Evolutionary conservation across 768 basidiomycete genomes (phyloP).

Genomic region (Cubamyces lactineus): DNA sequence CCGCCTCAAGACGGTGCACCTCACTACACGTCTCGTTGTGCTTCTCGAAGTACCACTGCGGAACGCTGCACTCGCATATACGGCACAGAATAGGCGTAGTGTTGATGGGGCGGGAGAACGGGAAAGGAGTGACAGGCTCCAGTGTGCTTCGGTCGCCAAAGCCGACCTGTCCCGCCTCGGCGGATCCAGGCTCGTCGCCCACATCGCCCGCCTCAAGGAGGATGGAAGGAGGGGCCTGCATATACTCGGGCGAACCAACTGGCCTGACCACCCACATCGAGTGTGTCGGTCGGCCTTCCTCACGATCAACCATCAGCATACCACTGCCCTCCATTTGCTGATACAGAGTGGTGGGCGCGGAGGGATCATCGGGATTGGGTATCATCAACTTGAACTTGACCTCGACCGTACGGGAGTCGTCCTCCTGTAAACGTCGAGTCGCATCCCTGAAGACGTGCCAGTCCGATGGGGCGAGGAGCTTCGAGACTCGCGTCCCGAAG

Average conservation of each 20-base stretch:
- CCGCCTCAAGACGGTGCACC: conserved; percentile 93
- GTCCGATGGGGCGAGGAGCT: conserved; percentile 77
- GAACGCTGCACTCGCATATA: conserved; percentile 95
- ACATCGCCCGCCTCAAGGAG: conserved; percentile 52
- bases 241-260: conserved; percentile 68
- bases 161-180: conserved; percentile 44
- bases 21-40: conserved; percentile 99
- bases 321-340: conserved; percentile 97
- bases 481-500: conserved; percentile 79
- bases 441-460: conserved; percentile 85
- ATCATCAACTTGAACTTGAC: conserved; percentile 87
- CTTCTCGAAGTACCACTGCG: conserved; percentile 99
- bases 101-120: conserved; percentile 76
- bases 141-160: conserved; percentile 32
- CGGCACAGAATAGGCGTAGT: conserved; percentile 89
- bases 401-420: conserved; percentile 94
- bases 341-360: conserved; percentile 52
- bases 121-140: conserved; percentile 66
- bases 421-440: conserved; percentile 79
- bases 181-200: conserved; percentile 40
- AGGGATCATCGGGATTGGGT: conserved; percentile 58
- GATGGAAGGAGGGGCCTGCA: conserved; percentile 66
- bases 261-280: conserved; percentile 99
- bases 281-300: conserved; percentile 85
- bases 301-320: conserved; percentile 96